Evolutionary conservation across 352 stramenopile species (phyloP), one percentile per base, ranked within the genome.

Genomic region (Pythium oligandrum): DNA sequence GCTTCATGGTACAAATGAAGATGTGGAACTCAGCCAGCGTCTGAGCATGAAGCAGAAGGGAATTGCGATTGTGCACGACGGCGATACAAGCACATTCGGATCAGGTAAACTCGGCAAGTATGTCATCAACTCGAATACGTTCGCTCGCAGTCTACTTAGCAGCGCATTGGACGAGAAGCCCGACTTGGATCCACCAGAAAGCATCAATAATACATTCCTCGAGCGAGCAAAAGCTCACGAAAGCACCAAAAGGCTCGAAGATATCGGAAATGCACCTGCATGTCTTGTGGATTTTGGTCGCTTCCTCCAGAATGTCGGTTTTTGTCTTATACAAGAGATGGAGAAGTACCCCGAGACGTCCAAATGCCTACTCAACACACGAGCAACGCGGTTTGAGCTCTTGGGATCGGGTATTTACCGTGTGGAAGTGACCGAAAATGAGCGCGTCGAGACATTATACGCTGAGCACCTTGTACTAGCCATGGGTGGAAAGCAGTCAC

Each of bases 51-150:
- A 73, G 34, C 75, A 81, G 40, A 71, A 78, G 53, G 83, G 83
- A 1, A 66, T 90, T 6, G 75, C 70, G 30, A 61, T 91, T 37
- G 51, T 93, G 33, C 83, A 93, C 56, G 71, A 75, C 34, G 78
- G 76, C 1, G 70, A 84, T 35, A 54, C 54, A 3, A 58, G 55
- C 6, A 81, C 63, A 0, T 87, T 93, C 45, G 84, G 82, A 0
- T 66, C 65, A 4, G 84, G 82, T 32, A 89, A 86, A 42, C 71
- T 95, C 26, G 80, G 82, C 34, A 53, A 71, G 30, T 95, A 90
- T 51, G 67, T 86, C 30, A 95, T 92, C 66, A 92, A 95, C 63
- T 91, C 78, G 3, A 95, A 95, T 59, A 94, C 81, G 11, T 90
- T 90, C 49, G 83, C 78, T 0, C 86, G 73, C 45, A 87, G 79